Evolutionary conservation across 2,329 filamentous ascomycete genomes (phyloP), one percentile per base, ranked within the genome.

Genomic region (Didymella exigua): DNA sequence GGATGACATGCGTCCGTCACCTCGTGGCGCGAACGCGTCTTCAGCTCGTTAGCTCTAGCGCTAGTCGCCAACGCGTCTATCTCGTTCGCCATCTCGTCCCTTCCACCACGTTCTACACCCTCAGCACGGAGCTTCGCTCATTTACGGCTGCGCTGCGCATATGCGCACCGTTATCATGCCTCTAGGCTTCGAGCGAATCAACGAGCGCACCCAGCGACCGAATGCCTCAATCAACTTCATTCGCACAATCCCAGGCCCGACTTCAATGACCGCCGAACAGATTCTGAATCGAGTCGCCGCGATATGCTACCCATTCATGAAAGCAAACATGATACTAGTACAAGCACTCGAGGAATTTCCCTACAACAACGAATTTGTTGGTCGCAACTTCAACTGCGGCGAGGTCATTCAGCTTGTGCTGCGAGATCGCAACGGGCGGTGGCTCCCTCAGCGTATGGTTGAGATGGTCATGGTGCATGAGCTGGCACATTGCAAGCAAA

Each of bases 391-490:
- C 81, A 96, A 96, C 64, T 89, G 88, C 7, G 92, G 91, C 29
- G 91, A 96, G 72, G 88, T 93, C 30, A 86, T 96, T 45, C 91
- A 96, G 75, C 82, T 96, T 1, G 91, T 96, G 1, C 82, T 96
- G 23, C 88, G 88, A 64, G 85, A 89, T 0, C 82, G 81, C 0
- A 79, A 82, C 78, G 80, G 80, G 7, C 63, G 73, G 54, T 96
- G 91, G 91, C 79, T 96, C 19, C 89, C 90, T 0, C 92, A 95
- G 69, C 81, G 86, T 58, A 91, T 92, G 68, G 89, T 96, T 14
- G 90, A 95, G 75, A 93, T 95, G 89, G 90, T 96, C 62, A 96
- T 96, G 91, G 93, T 96, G 85, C 91, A 96, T 72, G 90, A 95
- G 68, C 79, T 96, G 26, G 91, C 91, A 3, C 91, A 96, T 73